Evolutionary conservation across 1,139 yeast genomes (phyloP).

Genomic region (Magnusiomyces magnusii): DNA sequence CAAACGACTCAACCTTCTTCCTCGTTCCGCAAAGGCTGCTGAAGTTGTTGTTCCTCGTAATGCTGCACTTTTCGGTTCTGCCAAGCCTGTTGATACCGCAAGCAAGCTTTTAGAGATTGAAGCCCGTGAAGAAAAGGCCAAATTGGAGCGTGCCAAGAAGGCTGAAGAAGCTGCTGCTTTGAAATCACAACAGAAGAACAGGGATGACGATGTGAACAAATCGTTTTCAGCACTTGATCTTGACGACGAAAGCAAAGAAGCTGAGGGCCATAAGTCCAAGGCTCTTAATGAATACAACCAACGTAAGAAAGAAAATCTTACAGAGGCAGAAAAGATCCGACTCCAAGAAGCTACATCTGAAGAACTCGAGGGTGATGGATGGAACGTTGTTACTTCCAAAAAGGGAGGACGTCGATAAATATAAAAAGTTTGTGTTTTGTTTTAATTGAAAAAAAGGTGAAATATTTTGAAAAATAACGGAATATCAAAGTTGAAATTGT

Average conservation of each 20-base stretch:
- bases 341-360: slow-evolving; percentile 34
- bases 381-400: slow-evolving; percentile 56
- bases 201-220: slow-evolving; percentile 18
- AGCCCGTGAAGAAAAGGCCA: slow-evolving; percentile 25
- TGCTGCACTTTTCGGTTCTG: slow-evolving; percentile 31
- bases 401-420: slow-evolving; percentile 14
- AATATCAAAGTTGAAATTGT: too few species aligned
- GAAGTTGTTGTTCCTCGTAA: slow-evolving; percentile 23
- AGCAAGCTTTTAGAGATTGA: slow-evolving; percentile 28
- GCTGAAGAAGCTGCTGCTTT: slow-evolving; percentile 13
- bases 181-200: slow-evolving; percentile 7
- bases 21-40: slow-evolving; percentile 25
- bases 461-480: too few species aligned
- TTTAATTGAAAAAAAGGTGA: not conserved
- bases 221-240: slow-evolving; percentile 55
- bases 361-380: slow-evolving; percentile 46
- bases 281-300: slow-evolving; percentile 22
- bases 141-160: slow-evolving; percentile 26
- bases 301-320: slow-evolving; percentile 26
- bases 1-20: slow-evolving; percentile 26
- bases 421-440: not conserved
- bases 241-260: slow-evolving; percentile 49
- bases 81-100: slow-evolving; percentile 37
- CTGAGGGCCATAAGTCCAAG: slow-evolving; percentile 29
- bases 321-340: slow-evolving; percentile 37